These are phyloP conservation scores for Epichloe glyceriae DNA, from an alignment of 2,329 filamentous ascomycete genomes.

Conservation along the genomic window DNA sequence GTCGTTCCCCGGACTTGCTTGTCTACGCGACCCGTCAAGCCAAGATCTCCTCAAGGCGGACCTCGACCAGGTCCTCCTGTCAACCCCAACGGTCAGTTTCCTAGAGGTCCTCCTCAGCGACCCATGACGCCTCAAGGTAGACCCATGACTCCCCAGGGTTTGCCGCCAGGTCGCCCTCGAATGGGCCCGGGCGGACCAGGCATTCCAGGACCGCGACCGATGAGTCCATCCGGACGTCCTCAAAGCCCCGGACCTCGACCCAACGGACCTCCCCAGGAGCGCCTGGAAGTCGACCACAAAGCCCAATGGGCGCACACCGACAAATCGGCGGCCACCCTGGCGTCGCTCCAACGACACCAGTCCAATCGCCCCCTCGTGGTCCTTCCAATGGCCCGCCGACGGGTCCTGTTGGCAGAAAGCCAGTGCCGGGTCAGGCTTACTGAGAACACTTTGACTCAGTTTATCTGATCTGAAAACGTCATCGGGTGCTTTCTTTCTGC, in stretches of 20 bases:
- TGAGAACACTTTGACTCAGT: constrained; percentile 12
- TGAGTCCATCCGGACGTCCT: constrained; percentile 27
- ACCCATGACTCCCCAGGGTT: constrained; percentile 3
- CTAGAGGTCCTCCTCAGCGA: constrained; percentile 17
- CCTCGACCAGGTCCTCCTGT: constrained; percentile 40
- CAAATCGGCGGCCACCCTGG: constrained; percentile 31
- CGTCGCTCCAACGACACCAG: constrained; percentile 34
- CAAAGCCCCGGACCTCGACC: neutral
- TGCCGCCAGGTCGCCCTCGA: constrained; percentile 2
- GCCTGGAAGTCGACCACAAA: constrained; percentile 24
- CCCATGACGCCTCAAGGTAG: constrained; percentile 19
- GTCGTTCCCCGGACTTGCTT: constrained; percentile 89
- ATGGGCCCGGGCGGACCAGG: constrained; percentile 11
- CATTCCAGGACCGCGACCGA: constrained; percentile 18
- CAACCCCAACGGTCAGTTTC: constrained; percentile 20
- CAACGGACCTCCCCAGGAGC: constrained; percentile 15
- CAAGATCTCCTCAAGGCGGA: constrained; percentile 45
- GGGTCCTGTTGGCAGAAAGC: constrained; percentile 38
- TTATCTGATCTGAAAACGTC: neutral
- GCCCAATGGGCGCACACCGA: constrained; percentile 28
- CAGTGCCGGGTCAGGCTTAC: constrained; percentile 42
- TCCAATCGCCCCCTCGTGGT: constrained; percentile 17
- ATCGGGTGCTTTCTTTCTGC: constrained; percentile 7
- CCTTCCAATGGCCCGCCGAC: constrained; percentile 26
- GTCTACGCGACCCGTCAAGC: constrained; percentile 83